Percentiles rank a stretch among this genome's conserved stretches.
Conservation (phyloP, 352 stramenopile species). For the Pythium rishiriense region DNA sequence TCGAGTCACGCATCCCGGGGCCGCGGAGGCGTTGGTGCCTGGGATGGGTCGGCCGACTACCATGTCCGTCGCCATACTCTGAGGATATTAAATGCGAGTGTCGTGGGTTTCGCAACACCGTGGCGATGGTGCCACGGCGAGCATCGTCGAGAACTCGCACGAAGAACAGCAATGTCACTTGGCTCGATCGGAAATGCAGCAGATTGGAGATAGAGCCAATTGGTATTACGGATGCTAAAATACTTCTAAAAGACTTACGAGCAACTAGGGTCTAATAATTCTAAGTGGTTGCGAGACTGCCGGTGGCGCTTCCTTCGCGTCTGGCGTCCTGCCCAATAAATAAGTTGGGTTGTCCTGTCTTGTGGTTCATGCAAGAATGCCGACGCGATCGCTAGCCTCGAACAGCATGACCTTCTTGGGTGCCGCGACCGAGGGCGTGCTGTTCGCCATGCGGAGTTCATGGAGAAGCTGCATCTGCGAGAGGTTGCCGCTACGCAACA, state of each 20-base stretch:
- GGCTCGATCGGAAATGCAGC: no score
- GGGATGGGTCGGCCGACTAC: no score
- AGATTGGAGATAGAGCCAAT: background rate
- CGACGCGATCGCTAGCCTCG: slow-evolving; percentile 16
- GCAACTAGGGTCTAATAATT: background rate
- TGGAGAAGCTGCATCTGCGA: slow-evolving; percentile 28
- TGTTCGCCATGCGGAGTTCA: slow-evolving; percentile 1
- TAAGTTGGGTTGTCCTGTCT: background rate
- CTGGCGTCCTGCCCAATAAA: slow-evolving; percentile 14
- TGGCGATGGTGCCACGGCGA: no score
- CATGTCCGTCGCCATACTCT: no score
- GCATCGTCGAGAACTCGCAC: no score
- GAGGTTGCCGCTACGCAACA: slow-evolving; percentile 31
- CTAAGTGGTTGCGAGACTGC: background rate
- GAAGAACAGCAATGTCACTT: no score
- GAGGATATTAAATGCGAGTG: no score
- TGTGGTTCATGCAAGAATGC: slow-evolving; percentile 17
- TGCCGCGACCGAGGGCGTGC: background rate
- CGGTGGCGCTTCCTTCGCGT: slow-evolving; percentile 11
- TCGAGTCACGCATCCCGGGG: no score
- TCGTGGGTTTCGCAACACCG: no score
- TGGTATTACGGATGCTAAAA: background rate
- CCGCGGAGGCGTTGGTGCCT: no score
- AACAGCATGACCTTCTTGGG: slow-evolving; percentile 29
- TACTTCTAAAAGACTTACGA: background rate